phyloP scores from a whole-genome alignment of 139 green algal genomes.

The Chlamydomonas incerta region DNA sequence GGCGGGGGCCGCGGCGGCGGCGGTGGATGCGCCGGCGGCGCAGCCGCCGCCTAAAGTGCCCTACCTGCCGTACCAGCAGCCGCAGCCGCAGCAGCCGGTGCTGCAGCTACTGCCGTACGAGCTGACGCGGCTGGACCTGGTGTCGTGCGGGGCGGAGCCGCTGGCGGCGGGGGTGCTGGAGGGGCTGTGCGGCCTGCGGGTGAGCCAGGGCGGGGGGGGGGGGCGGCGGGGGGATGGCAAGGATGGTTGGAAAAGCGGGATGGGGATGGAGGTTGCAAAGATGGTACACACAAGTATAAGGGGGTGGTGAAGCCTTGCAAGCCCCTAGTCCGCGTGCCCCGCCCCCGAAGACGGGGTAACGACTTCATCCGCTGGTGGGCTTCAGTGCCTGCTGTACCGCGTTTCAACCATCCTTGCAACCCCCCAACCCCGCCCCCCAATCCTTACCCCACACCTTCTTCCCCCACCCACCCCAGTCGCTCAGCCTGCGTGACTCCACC shows the following conservation, averaged over 20 bases:
- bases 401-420: neutral
- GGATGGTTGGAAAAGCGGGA: too few relatives aligned
- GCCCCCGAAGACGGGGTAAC: too few relatives aligned
- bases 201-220: neutral
- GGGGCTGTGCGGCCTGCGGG: constrained; percentile 10
- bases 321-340: too few relatives aligned
- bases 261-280: too few relatives aligned
- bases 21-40: neutral
- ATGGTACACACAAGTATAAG: too few relatives aligned
- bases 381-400: neutral
- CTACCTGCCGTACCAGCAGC: neutral
- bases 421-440: neutral
- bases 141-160: constrained; percentile 12
- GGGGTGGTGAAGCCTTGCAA: too few relatives aligned
- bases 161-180: constrained; percentile 7
- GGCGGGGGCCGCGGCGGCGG: neutral
- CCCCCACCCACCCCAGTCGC: neutral
- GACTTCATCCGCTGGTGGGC: too few relatives aligned
- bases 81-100: neutral
- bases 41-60: neutral
- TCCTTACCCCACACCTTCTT: too few relatives aligned
- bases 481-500: constrained; percentile 16
- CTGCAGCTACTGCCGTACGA: neutral
- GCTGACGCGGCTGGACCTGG: constrained; percentile 26
- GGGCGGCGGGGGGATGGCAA: too few relatives aligned